Evolutionary conservation across 768 basidiomycete species (phyloP).

Genomic region (Auriculariales sp.): DNA sequence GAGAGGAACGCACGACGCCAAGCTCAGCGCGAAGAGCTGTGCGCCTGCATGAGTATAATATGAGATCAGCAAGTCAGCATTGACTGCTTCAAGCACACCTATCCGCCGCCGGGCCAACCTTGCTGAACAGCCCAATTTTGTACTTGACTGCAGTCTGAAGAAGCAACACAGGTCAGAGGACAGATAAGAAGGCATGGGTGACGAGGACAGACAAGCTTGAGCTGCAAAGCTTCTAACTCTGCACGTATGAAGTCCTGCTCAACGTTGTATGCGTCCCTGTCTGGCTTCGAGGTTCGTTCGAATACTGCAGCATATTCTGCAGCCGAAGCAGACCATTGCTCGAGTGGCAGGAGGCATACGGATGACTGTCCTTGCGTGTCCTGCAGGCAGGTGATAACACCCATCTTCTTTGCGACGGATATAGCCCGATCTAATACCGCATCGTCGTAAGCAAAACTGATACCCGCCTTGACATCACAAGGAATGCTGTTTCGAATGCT

Average conservation of each 20-base stretch:
- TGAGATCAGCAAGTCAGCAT: background rate
- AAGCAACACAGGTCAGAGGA: background rate
- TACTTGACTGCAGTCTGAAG: slow-evolving; percentile 52
- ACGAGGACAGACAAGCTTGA: slow-evolving; percentile 53
- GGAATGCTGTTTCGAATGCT: too few species aligned
- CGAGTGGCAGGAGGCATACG: too few species aligned
- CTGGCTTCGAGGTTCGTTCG: too few species aligned
- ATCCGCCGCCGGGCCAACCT: slow-evolving; percentile 54
- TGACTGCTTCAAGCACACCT: too few species aligned
- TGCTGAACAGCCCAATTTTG: slow-evolving; percentile 53
- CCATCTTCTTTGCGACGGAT: too few species aligned
- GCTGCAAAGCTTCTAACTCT: slow-evolving; percentile 73
- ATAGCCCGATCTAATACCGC: too few species aligned
- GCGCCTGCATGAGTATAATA: slow-evolving; percentile 20
- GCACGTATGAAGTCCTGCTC: slow-evolving; percentile 74
- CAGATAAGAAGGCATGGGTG: slow-evolving; percentile 1
- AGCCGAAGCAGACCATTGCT: too few species aligned
- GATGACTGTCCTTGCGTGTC: too few species aligned
- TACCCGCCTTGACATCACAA: too few species aligned
- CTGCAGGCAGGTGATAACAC: too few species aligned
- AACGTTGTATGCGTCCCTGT: slow-evolving; percentile 69
- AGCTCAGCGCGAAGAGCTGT: slow-evolving; percentile 65
- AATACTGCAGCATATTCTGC: too few species aligned
- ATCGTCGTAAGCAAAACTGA: too few species aligned
- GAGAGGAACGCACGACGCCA: slow-evolving; percentile 61